Evolutionary conservation across 352 stramenopile species (phyloP).

Genomic region (Pythium coloratum): DNA sequence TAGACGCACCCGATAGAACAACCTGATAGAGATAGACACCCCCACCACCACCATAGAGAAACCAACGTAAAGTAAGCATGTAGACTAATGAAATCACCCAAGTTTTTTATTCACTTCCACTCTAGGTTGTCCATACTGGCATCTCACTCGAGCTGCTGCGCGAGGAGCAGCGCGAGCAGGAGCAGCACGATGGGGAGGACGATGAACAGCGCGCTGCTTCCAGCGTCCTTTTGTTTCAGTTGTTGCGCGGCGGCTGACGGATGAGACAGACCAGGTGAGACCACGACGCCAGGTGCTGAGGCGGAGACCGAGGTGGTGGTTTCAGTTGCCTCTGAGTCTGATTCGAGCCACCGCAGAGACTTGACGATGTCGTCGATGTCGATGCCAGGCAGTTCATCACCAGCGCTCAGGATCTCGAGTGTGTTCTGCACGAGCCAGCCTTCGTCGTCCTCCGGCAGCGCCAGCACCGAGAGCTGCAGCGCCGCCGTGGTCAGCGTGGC

Average conservation of each 20-base stretch:
- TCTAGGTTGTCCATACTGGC: neutral
- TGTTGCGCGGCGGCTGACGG: slow-evolving; percentile 14
- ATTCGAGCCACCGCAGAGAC: slow-evolving; percentile 25
- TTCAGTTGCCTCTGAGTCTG: neutral
- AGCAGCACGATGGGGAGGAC: slow-evolving; percentile 39
- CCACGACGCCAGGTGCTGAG: slow-evolving; percentile 3
- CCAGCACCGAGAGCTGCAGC: slow-evolving; percentile 42
- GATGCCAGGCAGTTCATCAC: slow-evolving; percentile 16
- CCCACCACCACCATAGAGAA: slow-evolving; percentile 10
- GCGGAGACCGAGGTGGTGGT: neutral
- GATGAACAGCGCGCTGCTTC: slow-evolving; percentile 28
- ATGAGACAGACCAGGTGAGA: slow-evolving; percentile 5
- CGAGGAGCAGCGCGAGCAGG: slow-evolving; percentile 29
- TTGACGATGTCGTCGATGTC: slow-evolving; percentile 16
- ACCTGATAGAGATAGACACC: slow-evolving; percentile 9
- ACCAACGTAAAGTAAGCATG: slow-evolving; percentile 20
- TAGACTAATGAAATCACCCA: slow-evolving; percentile 15
- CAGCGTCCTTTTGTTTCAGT: neutral
- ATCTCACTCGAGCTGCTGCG: slow-evolving; percentile 7
- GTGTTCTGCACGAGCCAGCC: slow-evolving; percentile 45
- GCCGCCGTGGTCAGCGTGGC: slow-evolving; percentile 15
- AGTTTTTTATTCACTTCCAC: neutral
- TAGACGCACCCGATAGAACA: slow-evolving; percentile 32
- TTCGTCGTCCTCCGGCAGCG: slow-evolving; percentile 52
- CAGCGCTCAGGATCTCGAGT: slow-evolving; percentile 54